Base-by-base conservation (phyloP, 2,329 filamentous ascomycete species). In the Monilinia aucupariae region DNA sequence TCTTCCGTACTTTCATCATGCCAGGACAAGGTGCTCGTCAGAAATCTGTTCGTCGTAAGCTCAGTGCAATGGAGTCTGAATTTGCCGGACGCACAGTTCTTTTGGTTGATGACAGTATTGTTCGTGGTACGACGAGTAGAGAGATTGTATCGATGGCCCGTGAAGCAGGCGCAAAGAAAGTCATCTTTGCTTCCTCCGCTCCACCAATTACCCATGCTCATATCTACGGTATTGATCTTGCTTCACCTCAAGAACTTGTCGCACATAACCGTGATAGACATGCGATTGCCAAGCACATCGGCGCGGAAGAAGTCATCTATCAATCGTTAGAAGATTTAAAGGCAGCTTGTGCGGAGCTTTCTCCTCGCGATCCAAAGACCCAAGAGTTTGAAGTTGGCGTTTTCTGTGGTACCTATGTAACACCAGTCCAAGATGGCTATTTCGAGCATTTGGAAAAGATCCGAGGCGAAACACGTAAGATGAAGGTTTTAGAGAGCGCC, bases 101-200 rank as follows among this genome's bases (percentile, higher is more conserved):
- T 13, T 79, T 97, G 0, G 90, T 97, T 1, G 93, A 97, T 70
- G 93, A 97, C 76, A 91, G 86, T 70, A 91, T 96, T 64, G 92
- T 96, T 5, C 85, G 92, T 45, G 92, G 92, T 56, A 96, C 90
- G 0, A 96, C 91, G 1, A 88, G 85, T 65, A 80, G 86, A 53
- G 89, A 92, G 74, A 92, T 92, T 66, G 87, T 92, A 37, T 82
- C 79, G 63, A 96, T 96, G 92, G 91, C 90, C 15, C 82, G 88
- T 58, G 92, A 96, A 77, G 87, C 89, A 13, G 90, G 89, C 27
- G 92, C 92, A 1, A 86, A 83, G 69, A 90, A 89, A 74, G 89
- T 96, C 59, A 88, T 92, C 71, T 90, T 97, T 71, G 88, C 88
- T 59, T 90, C 86, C 58, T 96, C 91, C 75, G 85, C 89, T 8